These are phyloP conservation scores for Trametes coccinea DNA, from an alignment of 768 basidiomycete species.

Conservation along the genomic window DNA sequence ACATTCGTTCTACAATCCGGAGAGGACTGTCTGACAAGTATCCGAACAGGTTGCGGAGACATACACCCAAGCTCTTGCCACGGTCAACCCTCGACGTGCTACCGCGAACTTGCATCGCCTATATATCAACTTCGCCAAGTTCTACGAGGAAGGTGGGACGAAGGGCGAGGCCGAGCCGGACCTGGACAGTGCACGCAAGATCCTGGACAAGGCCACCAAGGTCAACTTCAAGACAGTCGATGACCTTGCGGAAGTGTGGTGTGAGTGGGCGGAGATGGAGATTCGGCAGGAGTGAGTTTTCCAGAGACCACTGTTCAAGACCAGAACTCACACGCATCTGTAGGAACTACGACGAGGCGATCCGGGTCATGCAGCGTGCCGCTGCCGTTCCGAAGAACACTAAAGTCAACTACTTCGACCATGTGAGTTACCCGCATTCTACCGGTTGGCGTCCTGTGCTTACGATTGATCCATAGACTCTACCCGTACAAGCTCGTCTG, in stretches of 20 bases:
- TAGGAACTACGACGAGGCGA: slow-evolving; percentile 95
- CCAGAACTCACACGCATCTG: slow-evolving; percentile 16
- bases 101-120: slow-evolving; percentile 88
- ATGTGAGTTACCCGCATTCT: slow-evolving; percentile 50
- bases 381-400: slow-evolving; percentile 86
- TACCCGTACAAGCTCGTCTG: slow-evolving; percentile 83
- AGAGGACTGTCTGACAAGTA: not conserved
- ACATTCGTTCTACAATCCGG: not conserved
- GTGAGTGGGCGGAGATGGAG: slow-evolving; percentile 99
- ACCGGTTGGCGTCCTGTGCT: slow-evolving; percentile 16
- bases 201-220: slow-evolving; percentile 89
- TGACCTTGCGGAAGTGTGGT: slow-evolving; percentile 98
- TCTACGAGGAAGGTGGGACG: slow-evolving; percentile 94
- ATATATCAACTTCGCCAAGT: slow-evolving; percentile 94
- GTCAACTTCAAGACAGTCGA: slow-evolving; percentile 95
- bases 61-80: slow-evolving; percentile 86
- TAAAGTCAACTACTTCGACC: slow-evolving; percentile 93
- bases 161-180: slow-evolving; percentile 79
- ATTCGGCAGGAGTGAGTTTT: slow-evolving; percentile 84
- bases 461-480: slow-evolving; percentile 46
- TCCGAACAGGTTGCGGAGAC: slow-evolving; percentile 80
- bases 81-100: slow-evolving; percentile 84
- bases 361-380: slow-evolving; percentile 96
- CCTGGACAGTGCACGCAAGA: slow-evolving; percentile 83
- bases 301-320: not conserved